These are phyloP conservation scores for Gymnopus androsaceus DNA, from an alignment of 1,284 basidiomycete species.

Conservation along the genomic window DNA sequence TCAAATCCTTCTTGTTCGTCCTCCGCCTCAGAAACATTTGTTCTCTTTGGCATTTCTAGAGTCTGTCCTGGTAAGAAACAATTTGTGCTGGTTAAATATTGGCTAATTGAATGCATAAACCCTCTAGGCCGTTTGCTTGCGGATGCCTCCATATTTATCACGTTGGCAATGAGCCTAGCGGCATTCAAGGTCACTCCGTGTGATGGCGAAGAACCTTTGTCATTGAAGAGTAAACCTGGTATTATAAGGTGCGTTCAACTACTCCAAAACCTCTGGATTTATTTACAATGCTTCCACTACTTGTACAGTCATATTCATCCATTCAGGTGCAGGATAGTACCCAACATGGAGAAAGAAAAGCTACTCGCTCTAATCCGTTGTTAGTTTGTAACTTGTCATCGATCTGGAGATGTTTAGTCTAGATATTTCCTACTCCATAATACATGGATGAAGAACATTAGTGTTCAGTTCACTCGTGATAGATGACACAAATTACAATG, in stretches of 20 bases:
- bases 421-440: no score
- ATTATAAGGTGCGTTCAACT: slow-evolving; percentile 14
- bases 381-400: no score
- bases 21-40: not conserved
- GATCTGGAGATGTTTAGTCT: no score
- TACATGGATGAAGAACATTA: no score
- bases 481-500: no score
- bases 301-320: slow-evolving; percentile 31
- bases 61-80: slow-evolving; percentile 19
- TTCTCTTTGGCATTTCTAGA: no score
- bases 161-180: slow-evolving; percentile 23
- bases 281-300: not conserved
- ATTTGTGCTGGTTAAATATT: not conserved
- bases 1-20: not conserved
- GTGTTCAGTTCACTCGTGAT: no score
- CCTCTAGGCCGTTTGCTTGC: slow-evolving; percentile 24
- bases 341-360: slow-evolving; percentile 18
- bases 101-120: not conserved
- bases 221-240: slow-evolving; percentile 8
- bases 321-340: slow-evolving; percentile 33
- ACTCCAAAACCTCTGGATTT: no score
- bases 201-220: slow-evolving; percentile 4
- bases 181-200: slow-evolving; percentile 22
- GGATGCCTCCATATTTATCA: slow-evolving; percentile 26
- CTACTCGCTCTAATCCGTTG: slow-evolving; percentile 5